Percentiles rank a stretch among this genome's conserved stretches.
Evolutionary conservation across 2,329 filamentous ascomycete species (phyloP).

Genomic region (Sarocladium brachiariae): DNA sequence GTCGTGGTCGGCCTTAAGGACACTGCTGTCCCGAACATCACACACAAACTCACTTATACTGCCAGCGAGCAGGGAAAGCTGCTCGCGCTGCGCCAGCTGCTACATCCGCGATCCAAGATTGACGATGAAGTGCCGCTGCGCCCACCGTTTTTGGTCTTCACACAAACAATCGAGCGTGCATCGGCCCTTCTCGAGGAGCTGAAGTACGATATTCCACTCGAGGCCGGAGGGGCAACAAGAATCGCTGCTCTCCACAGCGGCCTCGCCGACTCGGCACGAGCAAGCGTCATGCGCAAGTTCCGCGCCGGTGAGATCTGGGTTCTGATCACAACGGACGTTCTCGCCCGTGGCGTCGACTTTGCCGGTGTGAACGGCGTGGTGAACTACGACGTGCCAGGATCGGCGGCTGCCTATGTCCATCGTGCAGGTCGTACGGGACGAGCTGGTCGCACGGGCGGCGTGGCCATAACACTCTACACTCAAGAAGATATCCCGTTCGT

Average conservation of each 20-base stretch:
- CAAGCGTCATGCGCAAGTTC: conserved; percentile 81
- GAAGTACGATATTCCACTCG: conserved; percentile 85
- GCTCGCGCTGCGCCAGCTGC: conserved; percentile 79
- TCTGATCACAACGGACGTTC: conserved; percentile 88
- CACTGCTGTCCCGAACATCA: conserved; percentile 85
- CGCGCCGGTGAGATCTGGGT: conserved; percentile 92
- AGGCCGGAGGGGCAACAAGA: conserved; percentile 75
- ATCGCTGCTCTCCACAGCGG: conserved; percentile 89
- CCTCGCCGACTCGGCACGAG: conserved; percentile 67
- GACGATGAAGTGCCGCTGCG: conserved; percentile 57
- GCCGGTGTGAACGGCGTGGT: conserved; percentile 91
- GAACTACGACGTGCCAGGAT: conserved; percentile 95
- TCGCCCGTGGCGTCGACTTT: conserved; percentile 91
- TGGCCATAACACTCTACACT: conserved; percentile 91
- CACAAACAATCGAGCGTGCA: conserved; percentile 89
- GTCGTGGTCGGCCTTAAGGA: conserved; percentile 96
- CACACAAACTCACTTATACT: conserved; percentile 83
- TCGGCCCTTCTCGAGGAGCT: conserved; percentile 83
- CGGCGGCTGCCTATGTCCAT: conserved; percentile 84
- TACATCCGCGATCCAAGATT: conserved; percentile 62
- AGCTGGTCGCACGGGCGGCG: conserved; percentile 77
- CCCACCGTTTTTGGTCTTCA: conserved; percentile 91
- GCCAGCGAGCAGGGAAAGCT: conserved; percentile 92
- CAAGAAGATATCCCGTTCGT: conserved; percentile 87
- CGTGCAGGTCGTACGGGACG: conserved; percentile 86